Conservation (phyloP, 768 basidiomycete species). For the Amanita pseudoporphyria region DNA sequence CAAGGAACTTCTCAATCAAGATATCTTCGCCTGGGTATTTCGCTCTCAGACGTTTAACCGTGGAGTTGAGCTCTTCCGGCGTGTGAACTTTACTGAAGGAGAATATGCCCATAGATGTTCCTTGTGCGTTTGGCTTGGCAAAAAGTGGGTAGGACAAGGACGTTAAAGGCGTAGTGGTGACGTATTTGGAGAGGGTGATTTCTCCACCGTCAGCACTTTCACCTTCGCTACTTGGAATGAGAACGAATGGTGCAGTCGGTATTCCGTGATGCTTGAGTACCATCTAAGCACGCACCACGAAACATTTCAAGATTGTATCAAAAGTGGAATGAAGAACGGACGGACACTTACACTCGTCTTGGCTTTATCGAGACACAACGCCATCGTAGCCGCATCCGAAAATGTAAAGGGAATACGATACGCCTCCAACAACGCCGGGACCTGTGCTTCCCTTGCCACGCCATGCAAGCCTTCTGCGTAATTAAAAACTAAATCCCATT, state of each 20-base stretch:
- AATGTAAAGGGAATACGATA: conserved; percentile 17
- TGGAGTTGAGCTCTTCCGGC: conserved; percentile 6
- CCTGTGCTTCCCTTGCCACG: conserved; percentile 16
- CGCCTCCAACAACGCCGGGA: conserved; percentile 17
- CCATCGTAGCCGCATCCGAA: conserved; percentile 17
- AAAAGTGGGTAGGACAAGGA: conserved; percentile 16
- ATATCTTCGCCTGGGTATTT: conserved; percentile 16
- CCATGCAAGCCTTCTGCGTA: conserved; percentile 15
- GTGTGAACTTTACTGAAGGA: conserved; percentile 14
- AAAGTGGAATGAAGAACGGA: background rate
- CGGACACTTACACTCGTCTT: conserved; percentile 15
- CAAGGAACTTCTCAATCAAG: conserved; percentile 16
- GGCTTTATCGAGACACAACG: conserved; percentile 19
- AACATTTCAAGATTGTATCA: conserved; percentile 6
- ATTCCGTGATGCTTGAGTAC: conserved; percentile 15
- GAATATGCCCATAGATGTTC: conserved; percentile 15
- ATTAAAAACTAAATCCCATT: conserved; percentile 20
- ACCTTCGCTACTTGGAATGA: conserved; percentile 6
- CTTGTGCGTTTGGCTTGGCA: conserved; percentile 14
- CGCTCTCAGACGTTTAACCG: background rate
- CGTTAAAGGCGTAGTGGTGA: conserved; percentile 8
- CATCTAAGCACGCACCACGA: conserved; percentile 9
- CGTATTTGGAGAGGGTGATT: conserved; percentile 4
- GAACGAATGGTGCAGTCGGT: conserved; percentile 15
- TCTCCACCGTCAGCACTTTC: background rate